Base-by-base conservation (phyloP, 371 early-diverging fungal species). In the Fennellomyces sp. region DNA sequence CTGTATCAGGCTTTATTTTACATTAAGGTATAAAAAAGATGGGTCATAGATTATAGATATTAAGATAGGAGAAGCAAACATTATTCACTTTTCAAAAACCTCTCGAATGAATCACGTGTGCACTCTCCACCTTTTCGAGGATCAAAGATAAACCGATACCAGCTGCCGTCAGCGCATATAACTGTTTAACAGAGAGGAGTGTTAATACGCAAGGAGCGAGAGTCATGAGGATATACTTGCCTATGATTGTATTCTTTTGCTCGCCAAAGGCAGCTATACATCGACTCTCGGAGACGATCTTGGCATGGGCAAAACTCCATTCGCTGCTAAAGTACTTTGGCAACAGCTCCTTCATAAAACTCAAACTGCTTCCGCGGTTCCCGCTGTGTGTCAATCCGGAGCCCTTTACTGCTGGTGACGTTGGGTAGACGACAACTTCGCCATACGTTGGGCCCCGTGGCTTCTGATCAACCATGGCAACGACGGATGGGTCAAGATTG, bases 291-390 rank as follows among this genome's bases (percentile, higher is more conserved):
- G 84, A 84, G 15, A 89, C 85, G 10, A 96, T 80, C 51, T 88
- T 83, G 55, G 90, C 94, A 62, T 94, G 89, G 3, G 95, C 94
- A 83, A 96, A 97, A 10, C 91, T 89, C 95, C 96, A 95, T 62
- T 94, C 94, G 13, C 93, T 93, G 17, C 92, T 90, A 78, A 97
- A 95, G 68, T 97, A 96, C 66, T 94, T 94, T 19, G 94, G 96
- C 58, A 97, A 68, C 13, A 94, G 61, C 41, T 94, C 93, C 68
- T 95, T 92, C 88, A 97, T 88, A 60, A 95, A 95, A 39, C 91
- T 87, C 0, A 97, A 73, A 53, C 90, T 69, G 48, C 73, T 72
- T 17, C 75, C 81, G 10, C 78, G 62, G 36, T 81, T 81, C 0
- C 81, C 81, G 23, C 70, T 68, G 15, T 56, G 64, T 0, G 81